phyloP scores from a whole-genome alignment of 176 grass and related monocot species.

The Tillandsia leiboldiana region DNA sequence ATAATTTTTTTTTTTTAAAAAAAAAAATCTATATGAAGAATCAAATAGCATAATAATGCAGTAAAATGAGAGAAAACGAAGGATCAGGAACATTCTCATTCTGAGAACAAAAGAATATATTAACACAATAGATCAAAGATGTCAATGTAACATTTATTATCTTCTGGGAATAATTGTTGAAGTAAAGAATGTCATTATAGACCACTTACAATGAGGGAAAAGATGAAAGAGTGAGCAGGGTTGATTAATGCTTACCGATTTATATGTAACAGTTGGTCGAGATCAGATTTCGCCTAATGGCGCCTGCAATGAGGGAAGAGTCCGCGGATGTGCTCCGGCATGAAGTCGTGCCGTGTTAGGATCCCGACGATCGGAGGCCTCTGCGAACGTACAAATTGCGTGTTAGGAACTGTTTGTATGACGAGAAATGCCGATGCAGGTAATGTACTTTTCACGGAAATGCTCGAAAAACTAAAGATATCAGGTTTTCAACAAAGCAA shows the following conservation, averaged over 20 bases:
- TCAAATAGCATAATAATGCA: neutral
- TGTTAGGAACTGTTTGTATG: neutral
- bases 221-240: neutral
- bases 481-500: too few species aligned
- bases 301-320: conserved; percentile 20
- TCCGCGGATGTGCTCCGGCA: conserved; percentile 43
- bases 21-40: neutral
- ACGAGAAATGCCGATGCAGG: neutral
- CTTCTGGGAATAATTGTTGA: too few species aligned
- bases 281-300: neutral
- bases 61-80: neutral
- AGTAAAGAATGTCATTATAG: neutral
- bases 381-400: neutral
- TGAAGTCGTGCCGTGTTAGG: conserved; percentile 65
- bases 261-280: too few species aligned
- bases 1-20: neutral
- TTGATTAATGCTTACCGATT: neutral
- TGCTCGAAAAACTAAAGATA: too few species aligned
- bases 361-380: conserved; percentile 47
- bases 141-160: neutral
- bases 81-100: neutral
- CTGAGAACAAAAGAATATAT: neutral
- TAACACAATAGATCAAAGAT: neutral
- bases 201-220: neutral
- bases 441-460: neutral